These are phyloP conservation scores for Boletus edulis DNA, from an alignment of 768 basidiomycete genomes.

Conservation along the genomic window DNA sequence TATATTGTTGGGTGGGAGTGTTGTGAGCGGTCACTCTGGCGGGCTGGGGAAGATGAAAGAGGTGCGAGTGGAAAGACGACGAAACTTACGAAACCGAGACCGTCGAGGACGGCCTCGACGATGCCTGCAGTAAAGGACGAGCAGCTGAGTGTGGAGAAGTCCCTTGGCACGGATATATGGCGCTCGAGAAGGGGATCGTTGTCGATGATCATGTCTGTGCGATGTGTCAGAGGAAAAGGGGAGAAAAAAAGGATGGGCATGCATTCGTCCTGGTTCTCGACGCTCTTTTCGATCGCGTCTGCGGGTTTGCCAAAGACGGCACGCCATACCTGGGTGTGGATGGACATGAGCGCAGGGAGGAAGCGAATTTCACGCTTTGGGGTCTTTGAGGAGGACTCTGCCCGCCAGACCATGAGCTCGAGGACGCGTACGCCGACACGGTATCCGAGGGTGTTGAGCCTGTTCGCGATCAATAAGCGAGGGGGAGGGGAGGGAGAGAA, in stretches of 20 bases:
- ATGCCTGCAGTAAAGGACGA: conserved; percentile 98
- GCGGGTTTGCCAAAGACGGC: conserved; percentile 93
- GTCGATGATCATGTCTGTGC: conserved; percentile 93
- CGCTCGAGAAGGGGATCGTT: conserved; percentile 93
- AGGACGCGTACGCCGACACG: conserved; percentile 85
- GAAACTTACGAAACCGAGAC: conserved; percentile 84
- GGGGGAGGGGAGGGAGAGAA: background rate
- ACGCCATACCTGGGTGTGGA: conserved; percentile 95
- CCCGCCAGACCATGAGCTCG: conserved; percentile 81
- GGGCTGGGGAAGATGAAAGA: conserved; percentile 53
- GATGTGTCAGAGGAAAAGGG: conserved; percentile 1
- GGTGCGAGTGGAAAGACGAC: background rate
- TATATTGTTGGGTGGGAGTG: conserved; percentile 77
- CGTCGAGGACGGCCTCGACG: conserved; percentile 95
- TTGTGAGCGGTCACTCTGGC: conserved; percentile 95
- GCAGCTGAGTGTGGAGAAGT: conserved; percentile 91
- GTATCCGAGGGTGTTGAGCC: conserved; percentile 91
- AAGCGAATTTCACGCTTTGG: conserved; percentile 92
- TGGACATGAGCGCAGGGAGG: conserved; percentile 86
- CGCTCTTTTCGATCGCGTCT: conserved; percentile 93
- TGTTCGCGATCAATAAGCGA: conserved; percentile 29
- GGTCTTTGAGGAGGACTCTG: conserved; percentile 76
- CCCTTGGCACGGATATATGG: conserved; percentile 89
- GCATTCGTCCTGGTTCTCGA: conserved; percentile 97
- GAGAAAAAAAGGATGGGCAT: conserved; percentile 24